These are phyloP conservation scores for Hyphodiscus sp. DNA, from an alignment of 2,329 filamentous ascomycete genomes.

Conservation along the genomic window DNA sequence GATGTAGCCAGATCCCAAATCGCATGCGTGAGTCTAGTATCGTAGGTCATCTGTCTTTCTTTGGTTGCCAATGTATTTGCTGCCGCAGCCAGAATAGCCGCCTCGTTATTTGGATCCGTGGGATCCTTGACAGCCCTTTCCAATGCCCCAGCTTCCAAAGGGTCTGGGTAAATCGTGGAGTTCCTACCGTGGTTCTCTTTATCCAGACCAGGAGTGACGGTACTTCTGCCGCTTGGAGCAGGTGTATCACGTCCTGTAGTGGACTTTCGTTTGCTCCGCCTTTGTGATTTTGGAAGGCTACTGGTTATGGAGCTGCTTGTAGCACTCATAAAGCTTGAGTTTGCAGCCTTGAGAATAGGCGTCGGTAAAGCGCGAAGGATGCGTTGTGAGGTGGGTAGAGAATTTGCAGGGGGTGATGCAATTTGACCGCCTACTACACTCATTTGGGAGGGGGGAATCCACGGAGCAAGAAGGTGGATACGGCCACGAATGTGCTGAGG, in stretches of 20 bases:
- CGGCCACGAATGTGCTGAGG: conserved; percentile 91
- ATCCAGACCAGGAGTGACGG: conserved; percentile 30
- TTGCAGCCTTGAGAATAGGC: conserved; percentile 86
- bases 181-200: conserved; percentile 29
- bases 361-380: conserved; percentile 87
- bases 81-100: conserved; percentile 39
- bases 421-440: conserved; percentile 68
- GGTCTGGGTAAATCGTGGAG: conserved; percentile 25
- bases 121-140: conserved; percentile 23
- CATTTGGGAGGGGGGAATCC: conserved; percentile 95
- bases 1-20: conserved; percentile 93
- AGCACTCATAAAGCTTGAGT: conserved; percentile 89
- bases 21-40: conserved; percentile 78
- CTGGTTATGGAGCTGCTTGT: conserved; percentile 82
- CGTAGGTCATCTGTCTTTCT: conserved; percentile 70
- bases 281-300: conserved; percentile 61
- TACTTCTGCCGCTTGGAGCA: conserved; percentile 29
- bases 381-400: conserved; percentile 84
- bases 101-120: conserved; percentile 27
- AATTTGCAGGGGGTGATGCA: conserved; percentile 70
- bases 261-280: conserved; percentile 54
- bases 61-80: conserved; percentile 59
- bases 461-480: conserved; percentile 89
- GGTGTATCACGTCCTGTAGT: conserved; percentile 36
- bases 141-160: conserved; percentile 20